phyloP scores from a whole-genome alignment of 2,329 filamentous ascomycete genomes.

The Clonostachys solani region DNA sequence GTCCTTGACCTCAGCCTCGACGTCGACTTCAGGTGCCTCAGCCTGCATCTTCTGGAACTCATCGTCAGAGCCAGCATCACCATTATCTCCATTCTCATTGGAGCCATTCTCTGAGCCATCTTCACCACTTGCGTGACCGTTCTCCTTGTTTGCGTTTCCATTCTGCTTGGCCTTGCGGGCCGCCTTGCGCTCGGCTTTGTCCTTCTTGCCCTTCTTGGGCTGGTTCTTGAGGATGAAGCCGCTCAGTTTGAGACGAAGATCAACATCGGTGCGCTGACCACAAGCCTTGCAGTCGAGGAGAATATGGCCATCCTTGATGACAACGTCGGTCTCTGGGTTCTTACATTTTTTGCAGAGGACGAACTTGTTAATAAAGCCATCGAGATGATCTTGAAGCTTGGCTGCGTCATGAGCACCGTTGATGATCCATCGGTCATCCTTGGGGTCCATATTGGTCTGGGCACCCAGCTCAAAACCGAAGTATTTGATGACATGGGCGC shows the following conservation, averaged over 20 bases:
- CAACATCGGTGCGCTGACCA: conserved; percentile 87
- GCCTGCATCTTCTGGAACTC: conserved; percentile 83
- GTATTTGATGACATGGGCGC: conserved; percentile 97
- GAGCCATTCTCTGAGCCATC: conserved; percentile 45
- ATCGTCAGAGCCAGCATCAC: conserved; percentile 80
- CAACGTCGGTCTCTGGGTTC: conserved; percentile 96
- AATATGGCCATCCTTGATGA: conserved; percentile 91
- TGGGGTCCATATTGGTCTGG: conserved; percentile 95
- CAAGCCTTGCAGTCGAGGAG: conserved; percentile 98
- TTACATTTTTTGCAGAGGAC: conserved; percentile 99
- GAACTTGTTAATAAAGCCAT: conserved; percentile 97
- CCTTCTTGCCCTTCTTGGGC: conserved; percentile 92
- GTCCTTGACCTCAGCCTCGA: conserved; percentile 66
- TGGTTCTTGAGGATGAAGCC: conserved; percentile 97
- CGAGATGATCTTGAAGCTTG: conserved; percentile 97
- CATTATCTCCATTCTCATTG: conserved; percentile 36
- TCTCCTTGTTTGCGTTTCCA: conserved; percentile 52
- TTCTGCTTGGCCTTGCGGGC: conserved; percentile 85
- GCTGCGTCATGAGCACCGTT: conserved; percentile 93
- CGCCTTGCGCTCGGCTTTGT: conserved; percentile 90
- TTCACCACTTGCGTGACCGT: conserved; percentile 54
- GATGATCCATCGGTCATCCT: conserved; percentile 99
- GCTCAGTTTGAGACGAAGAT: conserved; percentile 91
- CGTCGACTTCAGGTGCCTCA: conserved; percentile 40
- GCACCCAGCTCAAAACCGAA: conserved; percentile 98